Conservation (phyloP, 768 basidiomycete species). For the Mycena chlorophos region DNA sequence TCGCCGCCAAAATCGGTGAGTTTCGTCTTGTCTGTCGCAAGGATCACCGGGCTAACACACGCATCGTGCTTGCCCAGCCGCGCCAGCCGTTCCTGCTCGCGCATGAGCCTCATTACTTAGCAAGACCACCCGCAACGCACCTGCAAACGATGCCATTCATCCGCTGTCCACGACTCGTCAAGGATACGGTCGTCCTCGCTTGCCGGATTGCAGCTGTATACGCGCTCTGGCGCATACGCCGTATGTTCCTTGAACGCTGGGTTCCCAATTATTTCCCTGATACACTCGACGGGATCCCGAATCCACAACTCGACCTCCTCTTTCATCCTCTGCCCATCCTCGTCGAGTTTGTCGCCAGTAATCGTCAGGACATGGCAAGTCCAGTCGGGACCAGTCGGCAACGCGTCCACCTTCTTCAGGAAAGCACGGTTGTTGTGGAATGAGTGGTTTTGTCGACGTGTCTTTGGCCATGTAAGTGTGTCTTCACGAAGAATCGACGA, state of each 20-base stretch:
- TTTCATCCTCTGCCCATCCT: background rate
- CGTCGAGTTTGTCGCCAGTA: conserved; percentile 11
- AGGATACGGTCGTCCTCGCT: conserved; percentile 5
- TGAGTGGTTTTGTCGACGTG: conserved; percentile 8
- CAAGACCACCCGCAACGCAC: conserved; percentile 14
- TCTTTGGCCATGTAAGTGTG: background rate
- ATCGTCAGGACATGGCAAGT: conserved; percentile 10
- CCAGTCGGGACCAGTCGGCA: conserved; percentile 19
- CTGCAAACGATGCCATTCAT: conserved; percentile 34
- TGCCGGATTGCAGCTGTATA: conserved; percentile 12
- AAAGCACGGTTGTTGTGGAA: conserved; percentile 24
- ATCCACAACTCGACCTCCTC: conserved; percentile 26
- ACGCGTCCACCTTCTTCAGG: conserved; percentile 18
- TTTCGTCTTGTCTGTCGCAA: conserved; percentile 36
- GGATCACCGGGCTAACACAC: conserved; percentile 28
- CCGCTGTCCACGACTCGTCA: conserved; percentile 28
- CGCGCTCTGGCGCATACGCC: conserved; percentile 24
- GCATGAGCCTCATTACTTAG: background rate
- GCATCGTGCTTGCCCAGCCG: conserved; percentile 14
- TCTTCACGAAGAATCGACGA: background rate
- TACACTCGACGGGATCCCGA: conserved; percentile 23
- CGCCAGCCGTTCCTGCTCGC: conserved; percentile 1
- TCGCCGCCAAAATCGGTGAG: conserved; percentile 30
- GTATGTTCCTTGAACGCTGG: conserved; percentile 26
- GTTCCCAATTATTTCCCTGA: conserved; percentile 25